Percentiles rank a stretch among this genome's conserved stretches.
Conservation (phyloP, 1,139 yeast genomes). For the Petasospora fabianii region DNA sequence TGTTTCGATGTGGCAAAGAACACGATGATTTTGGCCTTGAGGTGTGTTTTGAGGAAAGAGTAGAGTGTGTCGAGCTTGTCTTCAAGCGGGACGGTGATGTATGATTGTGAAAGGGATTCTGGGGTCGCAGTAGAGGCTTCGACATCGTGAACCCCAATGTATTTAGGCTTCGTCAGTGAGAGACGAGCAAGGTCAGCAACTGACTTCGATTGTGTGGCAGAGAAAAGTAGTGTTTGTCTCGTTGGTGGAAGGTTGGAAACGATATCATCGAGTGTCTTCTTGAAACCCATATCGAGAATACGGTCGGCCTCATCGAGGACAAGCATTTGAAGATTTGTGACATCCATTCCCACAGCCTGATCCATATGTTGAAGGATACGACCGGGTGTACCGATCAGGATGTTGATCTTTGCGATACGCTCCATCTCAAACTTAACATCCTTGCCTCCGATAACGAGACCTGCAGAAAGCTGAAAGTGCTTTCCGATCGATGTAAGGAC, state of each 20-base stretch:
- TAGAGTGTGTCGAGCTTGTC: constrained; percentile 84
- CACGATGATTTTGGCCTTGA: constrained; percentile 80
- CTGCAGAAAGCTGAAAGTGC: constrained; percentile 80
- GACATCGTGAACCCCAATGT: constrained; percentile 56
- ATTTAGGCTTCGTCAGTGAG: constrained; percentile 74
- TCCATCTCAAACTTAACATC: constrained; percentile 86
- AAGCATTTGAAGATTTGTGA: constrained; percentile 73
- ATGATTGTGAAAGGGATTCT: constrained; percentile 77
- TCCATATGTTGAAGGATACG: constrained; percentile 92
- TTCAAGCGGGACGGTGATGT: constrained; percentile 63
- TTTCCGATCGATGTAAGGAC: constrained; percentile 84
- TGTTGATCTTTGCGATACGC: constrained; percentile 77
- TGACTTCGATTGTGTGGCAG: constrained; percentile 91
- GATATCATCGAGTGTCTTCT: constrained; percentile 81
- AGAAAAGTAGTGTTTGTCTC: constrained; percentile 84
- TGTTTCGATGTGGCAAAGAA: constrained; percentile 92
- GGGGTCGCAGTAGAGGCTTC: constrained; percentile 65
- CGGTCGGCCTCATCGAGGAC: constrained; percentile 96
- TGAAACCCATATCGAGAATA: constrained; percentile 95
- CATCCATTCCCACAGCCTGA: constrained; percentile 83
- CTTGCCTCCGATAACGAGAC: constrained; percentile 95
- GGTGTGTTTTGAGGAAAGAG: constrained; percentile 87
- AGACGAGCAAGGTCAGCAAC: constrained; percentile 86
- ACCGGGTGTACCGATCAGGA: constrained; percentile 95
- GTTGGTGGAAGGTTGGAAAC: constrained; percentile 77